Conservation (phyloP, 1,284 basidiomycete species). For the Naganishia albida region DNA sequence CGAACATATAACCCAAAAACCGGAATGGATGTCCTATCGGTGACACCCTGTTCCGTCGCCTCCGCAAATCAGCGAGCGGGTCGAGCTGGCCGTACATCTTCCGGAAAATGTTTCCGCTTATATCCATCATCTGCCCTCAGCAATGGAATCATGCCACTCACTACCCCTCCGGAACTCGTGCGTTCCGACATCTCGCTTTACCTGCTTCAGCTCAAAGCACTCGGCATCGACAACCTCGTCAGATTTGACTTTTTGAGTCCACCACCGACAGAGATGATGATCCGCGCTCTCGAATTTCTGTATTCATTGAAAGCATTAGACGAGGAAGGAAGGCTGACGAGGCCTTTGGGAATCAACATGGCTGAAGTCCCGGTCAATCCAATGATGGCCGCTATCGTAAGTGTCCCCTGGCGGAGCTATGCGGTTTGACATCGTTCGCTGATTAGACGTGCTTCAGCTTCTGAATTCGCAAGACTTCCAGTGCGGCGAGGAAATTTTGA, state of each 20-base stretch:
- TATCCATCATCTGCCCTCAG: slow-evolving; percentile 69
- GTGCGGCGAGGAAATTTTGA: slow-evolving; percentile 90
- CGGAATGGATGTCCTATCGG: slow-evolving; percentile 75
- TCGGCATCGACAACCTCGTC: slow-evolving; percentile 86
- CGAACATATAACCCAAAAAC: slow-evolving; percentile 80
- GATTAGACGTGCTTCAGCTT: slow-evolving; percentile 59
- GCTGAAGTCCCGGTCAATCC: slow-evolving; percentile 61
- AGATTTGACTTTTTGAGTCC: slow-evolving; percentile 87
- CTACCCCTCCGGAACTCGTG: slow-evolving; percentile 84
- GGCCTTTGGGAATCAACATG: slow-evolving; percentile 58
- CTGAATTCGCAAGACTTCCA: slow-evolving; percentile 77
- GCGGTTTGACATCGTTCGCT: not conserved
- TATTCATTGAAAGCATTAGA: slow-evolving; percentile 58
- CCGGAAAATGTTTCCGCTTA: slow-evolving; percentile 90
- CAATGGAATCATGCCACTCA: slow-evolving; percentile 56
- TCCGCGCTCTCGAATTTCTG: slow-evolving; percentile 73
- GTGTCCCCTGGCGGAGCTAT: slow-evolving; percentile 38
- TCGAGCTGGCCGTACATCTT: slow-evolving; percentile 82
- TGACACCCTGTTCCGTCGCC: slow-evolving; percentile 76
- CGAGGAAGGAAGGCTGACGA: slow-evolving; percentile 57
- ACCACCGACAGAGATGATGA: slow-evolving; percentile 81
- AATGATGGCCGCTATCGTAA: slow-evolving; percentile 61
- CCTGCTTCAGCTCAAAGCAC: slow-evolving; percentile 86
- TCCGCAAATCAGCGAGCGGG: slow-evolving; percentile 86
- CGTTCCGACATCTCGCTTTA: slow-evolving; percentile 84